Evolutionary conservation across 805 yeast species (phyloP).

Genomic region (Zygosaccharomyces bisporus): DNA sequence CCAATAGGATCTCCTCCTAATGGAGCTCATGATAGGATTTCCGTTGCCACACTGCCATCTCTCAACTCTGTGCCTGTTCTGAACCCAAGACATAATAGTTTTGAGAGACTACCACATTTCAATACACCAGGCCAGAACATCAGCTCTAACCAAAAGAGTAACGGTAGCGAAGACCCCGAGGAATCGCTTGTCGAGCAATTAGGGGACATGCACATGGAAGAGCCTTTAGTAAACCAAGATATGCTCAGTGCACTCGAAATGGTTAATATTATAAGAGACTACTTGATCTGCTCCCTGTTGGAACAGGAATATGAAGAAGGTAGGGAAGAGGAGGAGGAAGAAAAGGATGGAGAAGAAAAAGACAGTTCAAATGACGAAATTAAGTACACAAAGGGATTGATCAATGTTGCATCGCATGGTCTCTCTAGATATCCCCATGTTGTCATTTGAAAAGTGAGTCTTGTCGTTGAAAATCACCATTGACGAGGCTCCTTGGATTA

Average conservation of each 20-base stretch:
- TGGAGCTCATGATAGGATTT: slow-evolving; percentile 3
- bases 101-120: slow-evolving; percentile 13
- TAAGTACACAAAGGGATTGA: not conserved
- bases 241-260: slow-evolving; percentile 18
- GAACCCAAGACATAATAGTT: slow-evolving; percentile 12
- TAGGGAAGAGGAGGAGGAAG: slow-evolving; percentile 10
- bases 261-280: slow-evolving; percentile 30
- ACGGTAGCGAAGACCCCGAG: slow-evolving; percentile 3
- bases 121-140: slow-evolving; percentile 13
- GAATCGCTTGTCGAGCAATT: not conserved
- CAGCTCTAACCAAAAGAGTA: slow-evolving; percentile 25
- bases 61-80: slow-evolving; percentile 19
- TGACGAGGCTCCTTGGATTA: not conserved
- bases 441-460: slow-evolving; percentile 4
- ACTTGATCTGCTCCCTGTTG: slow-evolving; percentile 28
- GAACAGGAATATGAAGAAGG: slow-evolving; percentile 27
- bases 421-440: slow-evolving; percentile 16
- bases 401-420: not conserved
- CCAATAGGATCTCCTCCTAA: slow-evolving; percentile 10
- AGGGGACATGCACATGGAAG: not conserved
- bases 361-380: not conserved
- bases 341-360: not conserved
- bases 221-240: slow-evolving; percentile 7
- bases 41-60: slow-evolving; percentile 17
- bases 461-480: not conserved